Percentiles rank a stretch among this genome's conserved stretches.
Conservation (phyloP, 1,139 yeast species). For the Yamadazyma atlantica region DNA sequence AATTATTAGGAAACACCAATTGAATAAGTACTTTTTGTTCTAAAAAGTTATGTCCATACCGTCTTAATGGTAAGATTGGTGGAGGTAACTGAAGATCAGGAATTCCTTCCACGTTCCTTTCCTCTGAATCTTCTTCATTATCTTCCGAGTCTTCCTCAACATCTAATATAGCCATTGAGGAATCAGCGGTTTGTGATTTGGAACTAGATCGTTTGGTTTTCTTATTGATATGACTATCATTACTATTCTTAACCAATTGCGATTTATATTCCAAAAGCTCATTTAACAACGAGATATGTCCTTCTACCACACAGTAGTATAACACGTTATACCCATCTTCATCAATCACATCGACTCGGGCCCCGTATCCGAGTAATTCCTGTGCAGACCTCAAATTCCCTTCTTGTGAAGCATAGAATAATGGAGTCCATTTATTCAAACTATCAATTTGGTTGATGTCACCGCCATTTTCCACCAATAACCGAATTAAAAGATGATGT, state of each 20-base stretch:
- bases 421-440: constrained; percentile 90
- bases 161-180: constrained; percentile 28
- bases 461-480: constrained; percentile 72
- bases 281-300: constrained; percentile 77
- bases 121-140: constrained; percentile 23
- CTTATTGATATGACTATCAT: constrained; percentile 6
- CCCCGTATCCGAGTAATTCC: constrained; percentile 71
- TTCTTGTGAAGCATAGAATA: constrained; percentile 85
- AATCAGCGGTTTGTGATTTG: constrained; percentile 2
- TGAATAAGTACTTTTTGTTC: constrained; percentile 87
- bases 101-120: constrained; percentile 59
- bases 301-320: constrained; percentile 92
- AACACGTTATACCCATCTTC: constrained; percentile 82
- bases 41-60: constrained; percentile 93
- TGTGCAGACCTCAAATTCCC: constrained; percentile 75
- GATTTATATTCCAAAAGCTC: constrained; percentile 46
- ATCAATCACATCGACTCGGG: constrained; percentile 71
- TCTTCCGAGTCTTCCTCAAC: constrained; percentile 45
- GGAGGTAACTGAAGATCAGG: constrained; percentile 94
- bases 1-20: constrained; percentile 59
- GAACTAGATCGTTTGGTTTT: constrained; percentile 3
- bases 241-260: neutral
- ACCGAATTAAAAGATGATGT: constrained; percentile 62
- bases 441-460: constrained; percentile 79
- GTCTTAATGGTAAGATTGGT: constrained; percentile 87